Base-by-base conservation (phyloP, 108 stramenopile genomes). In the Nitzschia sp. region DNA sequence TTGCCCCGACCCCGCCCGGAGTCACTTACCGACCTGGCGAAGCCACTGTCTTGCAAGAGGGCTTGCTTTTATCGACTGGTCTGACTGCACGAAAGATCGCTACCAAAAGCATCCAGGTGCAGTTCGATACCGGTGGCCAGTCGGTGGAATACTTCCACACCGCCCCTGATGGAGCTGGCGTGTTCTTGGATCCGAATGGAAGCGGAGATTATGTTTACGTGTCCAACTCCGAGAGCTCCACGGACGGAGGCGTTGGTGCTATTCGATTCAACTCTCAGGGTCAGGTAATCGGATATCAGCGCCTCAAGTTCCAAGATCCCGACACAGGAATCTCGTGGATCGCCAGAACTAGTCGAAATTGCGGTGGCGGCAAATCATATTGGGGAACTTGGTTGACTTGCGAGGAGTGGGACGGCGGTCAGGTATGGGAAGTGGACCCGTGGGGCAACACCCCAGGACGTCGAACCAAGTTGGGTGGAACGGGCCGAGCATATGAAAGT, bases 161-260 rank as follows among this genome's bases (percentile, higher is more conserved):
- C 11, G 47, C 21, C 51, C 82, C 84, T 3, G 87, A 88, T 70
- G 81, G 64, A 25, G 83, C 62, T 0, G 84, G 66, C 0, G 71
- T 75, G 0, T 82, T 80, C 46, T 46, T 31, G n/a, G 80, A 81
- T 48, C 36, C 64, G 17, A 27, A 61, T 19, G 72, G 48, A 36
- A 26, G 23, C 15, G 83, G 83, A 18, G 80, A 77, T 1, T 87
- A 81, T 81, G 65, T 78, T 45, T 88, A 88, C 45, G 70, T 81
- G 6, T 78, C 79, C 65, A 88, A 88, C 59, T 77, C 81, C 17
- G 86, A 88, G 64, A 48, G 47, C 1, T 32, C 28, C 26, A 54
- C 72, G 11, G 51, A 66, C 18, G 83, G 83, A 21, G 85, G 85
- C 13, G 85, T 84, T 30, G 80, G 81, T n/a, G 76, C 78, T 3